Base-by-base conservation (phyloP, 441 rosid species). In the Mallotus japonicus region DNA sequence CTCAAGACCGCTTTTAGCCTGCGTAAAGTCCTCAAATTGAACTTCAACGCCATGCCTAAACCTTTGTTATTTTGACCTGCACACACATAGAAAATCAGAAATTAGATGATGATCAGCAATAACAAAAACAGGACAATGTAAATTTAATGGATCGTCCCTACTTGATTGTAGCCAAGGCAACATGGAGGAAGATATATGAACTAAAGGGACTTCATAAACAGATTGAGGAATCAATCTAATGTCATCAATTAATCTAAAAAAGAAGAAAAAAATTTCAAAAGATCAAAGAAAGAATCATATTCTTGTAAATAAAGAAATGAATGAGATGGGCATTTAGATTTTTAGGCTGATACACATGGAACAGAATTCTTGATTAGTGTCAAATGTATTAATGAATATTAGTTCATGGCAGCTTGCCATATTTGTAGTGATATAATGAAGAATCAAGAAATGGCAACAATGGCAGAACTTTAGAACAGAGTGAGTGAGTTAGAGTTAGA, bases 31-130 rank as follows among this genome's bases (percentile, higher is more conserved):
- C 67, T 61, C 9, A 55, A 64, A 47, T 70, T 76, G 69, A 74
- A 73, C 76, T 67, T 81, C 60, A 77, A 42, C 71, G 70, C 79
- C 81, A 74, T 78, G 73, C 59, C 73, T 62, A 72, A 71, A 20
- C 12, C 24, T 63, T 11, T 49, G 53, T 49, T 8, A 49, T 49
- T 8, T 14, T 13, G 15, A 10, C 16, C 53, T 49, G 53, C 13
- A 49, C 12, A 14, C 46, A 8, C 10, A 42, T 42, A 42, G 32
- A 42, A 42, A 42, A 5, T 42, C 10, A 0, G 9, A 42, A 42
- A 42, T 42, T 8, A 42, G 46, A 42, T 5, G 46, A 42, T 8
- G 46, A 8, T 42, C 10, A 42, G 9, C 8, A 42, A 42, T 8
- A 42, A 42, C 46, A 42, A 42, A 0, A 42, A 42, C 46, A 42